These are phyloP conservation scores for Gossypium thurberi DNA, from an alignment of 345 rosid genomes.

Conservation along the genomic window DNA sequence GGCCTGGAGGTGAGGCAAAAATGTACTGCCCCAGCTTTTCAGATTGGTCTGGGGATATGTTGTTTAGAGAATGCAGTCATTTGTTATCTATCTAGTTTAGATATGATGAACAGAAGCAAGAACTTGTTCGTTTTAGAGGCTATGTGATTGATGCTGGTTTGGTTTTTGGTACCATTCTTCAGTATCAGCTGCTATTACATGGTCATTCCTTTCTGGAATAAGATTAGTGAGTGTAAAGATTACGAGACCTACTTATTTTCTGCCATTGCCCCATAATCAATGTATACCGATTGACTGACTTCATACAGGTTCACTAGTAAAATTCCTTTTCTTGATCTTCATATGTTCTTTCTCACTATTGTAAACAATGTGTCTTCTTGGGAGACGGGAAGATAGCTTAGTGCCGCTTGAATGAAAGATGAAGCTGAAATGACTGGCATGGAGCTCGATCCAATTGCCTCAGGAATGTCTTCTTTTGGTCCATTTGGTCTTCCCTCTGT, in stretches of 20 bases:
- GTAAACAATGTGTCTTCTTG: not conserved
- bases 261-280: not conserved
- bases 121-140: conserved; percentile 4
- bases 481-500: not conserved
- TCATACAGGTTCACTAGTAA: not conserved
- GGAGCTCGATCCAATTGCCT: not conserved
- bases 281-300: not conserved
- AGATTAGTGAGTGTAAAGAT: not conserved
- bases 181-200: conserved; percentile 1
- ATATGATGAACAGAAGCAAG: not conserved
- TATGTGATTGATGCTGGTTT: not conserved
- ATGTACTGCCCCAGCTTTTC: conserved; percentile 19
- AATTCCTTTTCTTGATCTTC: not conserved
- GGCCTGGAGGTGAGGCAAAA: conserved; percentile 7
- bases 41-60: conserved; percentile 10
- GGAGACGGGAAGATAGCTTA: not conserved
- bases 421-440: not conserved
- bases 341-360: not conserved
- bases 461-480: not conserved
- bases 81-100: conserved; percentile 7
- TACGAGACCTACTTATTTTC: not conserved
- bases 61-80: conserved; percentile 26
- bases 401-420: not conserved
- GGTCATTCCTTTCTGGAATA: conserved; percentile 12
- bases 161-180: not conserved